Conservation (phyloP, 2,329 filamentous ascomycete genomes). For the Torrubiella hemipterigena region DNA sequence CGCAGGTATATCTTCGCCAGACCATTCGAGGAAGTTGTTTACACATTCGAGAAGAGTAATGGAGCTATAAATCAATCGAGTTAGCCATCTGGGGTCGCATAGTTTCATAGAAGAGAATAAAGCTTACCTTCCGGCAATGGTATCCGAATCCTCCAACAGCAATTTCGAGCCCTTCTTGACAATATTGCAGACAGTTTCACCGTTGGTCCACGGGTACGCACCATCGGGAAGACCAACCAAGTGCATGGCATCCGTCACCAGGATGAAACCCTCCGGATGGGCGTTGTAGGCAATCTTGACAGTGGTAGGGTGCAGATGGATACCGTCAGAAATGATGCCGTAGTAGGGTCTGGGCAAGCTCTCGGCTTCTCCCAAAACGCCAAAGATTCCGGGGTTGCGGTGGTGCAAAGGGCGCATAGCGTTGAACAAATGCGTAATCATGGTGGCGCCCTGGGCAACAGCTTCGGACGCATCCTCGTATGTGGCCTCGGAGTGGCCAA, state of each 20-base stretch:
- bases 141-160: constrained; percentile 65
- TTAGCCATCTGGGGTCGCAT: constrained; percentile 5
- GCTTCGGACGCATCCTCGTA: constrained; percentile 70
- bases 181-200: constrained; percentile 42
- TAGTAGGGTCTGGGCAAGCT: constrained; percentile 58
- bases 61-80: constrained; percentile 30
- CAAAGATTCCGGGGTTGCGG: constrained; percentile 83
- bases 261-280: constrained; percentile 71
- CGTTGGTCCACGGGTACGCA: constrained; percentile 76
- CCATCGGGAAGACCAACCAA: constrained; percentile 76
- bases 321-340: constrained; percentile 81
- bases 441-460: constrained; percentile 63
- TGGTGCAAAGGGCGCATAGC: constrained; percentile 86
- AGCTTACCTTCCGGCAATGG: constrained; percentile 62
- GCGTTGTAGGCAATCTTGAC: constrained; percentile 84
- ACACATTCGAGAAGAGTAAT: constrained; percentile 71
- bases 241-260: constrained; percentile 90
- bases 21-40: constrained; percentile 70
- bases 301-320: constrained; percentile 78
- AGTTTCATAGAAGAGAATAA: not conserved
- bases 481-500: constrained; percentile 79
- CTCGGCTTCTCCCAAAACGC: constrained; percentile 61
- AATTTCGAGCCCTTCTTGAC: constrained; percentile 62
- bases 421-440: constrained; percentile 92
- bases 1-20: constrained; percentile 53